Percentiles rank a stretch among this genome's conserved stretches.
Conservation (phyloP, 257 asterid genomes). For the Salvia splendens region DNA sequence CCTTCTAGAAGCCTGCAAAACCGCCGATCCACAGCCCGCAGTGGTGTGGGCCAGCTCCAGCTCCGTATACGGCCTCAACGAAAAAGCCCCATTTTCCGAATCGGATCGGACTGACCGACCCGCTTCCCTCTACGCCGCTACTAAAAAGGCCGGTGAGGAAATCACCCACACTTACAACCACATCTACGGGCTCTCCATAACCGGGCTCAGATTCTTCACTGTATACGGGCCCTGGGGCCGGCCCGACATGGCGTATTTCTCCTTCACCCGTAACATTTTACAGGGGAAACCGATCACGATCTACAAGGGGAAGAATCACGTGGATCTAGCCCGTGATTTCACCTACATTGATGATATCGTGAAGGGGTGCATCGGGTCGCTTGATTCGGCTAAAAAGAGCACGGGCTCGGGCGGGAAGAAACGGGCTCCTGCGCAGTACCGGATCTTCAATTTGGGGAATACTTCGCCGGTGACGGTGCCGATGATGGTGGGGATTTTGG, state of each 20-base stretch:
- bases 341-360: slow-evolving; percentile 56
- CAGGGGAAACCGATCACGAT: slow-evolving; percentile 49
- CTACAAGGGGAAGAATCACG: slow-evolving; percentile 47
- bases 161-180: slow-evolving; percentile 55
- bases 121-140: slow-evolving; percentile 55
- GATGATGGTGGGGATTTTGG: slow-evolving; percentile 54
- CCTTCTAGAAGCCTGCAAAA: slow-evolving; percentile 45
- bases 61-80: slow-evolving; percentile 55
- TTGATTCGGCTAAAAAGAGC: slow-evolving; percentile 54
- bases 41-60: slow-evolving; percentile 58
- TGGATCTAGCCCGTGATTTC: slow-evolving; percentile 52
- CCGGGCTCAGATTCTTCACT: slow-evolving; percentile 55
- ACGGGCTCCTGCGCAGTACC: slow-evolving; percentile 48
- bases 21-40: slow-evolving; percentile 50
- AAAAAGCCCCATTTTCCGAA: slow-evolving; percentile 49
- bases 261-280: slow-evolving; percentile 44
- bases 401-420: slow-evolving; percentile 63
- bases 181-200: slow-evolving; percentile 49
- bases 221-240: slow-evolving; percentile 62
- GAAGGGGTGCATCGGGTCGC: slow-evolving; percentile 48
- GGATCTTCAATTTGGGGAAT: slow-evolving; percentile 56
- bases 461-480: slow-evolving; percentile 63
- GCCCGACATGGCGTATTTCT: slow-evolving; percentile 61
- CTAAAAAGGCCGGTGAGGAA: slow-evolving; percentile 57
- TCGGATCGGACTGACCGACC: slow-evolving; percentile 55